Base-by-base conservation (phyloP, 495 filamentous ascomycete species). In the Trichoderma orchidacearum region DNA sequence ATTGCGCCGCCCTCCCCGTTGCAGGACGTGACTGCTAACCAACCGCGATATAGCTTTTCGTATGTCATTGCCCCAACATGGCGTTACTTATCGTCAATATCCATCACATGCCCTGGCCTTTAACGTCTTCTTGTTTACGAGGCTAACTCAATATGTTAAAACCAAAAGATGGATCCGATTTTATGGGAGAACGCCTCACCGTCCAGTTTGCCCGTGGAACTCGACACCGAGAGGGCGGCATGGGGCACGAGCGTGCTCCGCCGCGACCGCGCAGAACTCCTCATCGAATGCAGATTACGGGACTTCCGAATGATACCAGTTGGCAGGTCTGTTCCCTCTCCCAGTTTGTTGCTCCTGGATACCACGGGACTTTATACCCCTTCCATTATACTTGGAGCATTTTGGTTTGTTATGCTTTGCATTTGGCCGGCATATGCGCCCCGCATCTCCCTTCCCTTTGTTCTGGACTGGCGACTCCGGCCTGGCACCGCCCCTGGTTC, bases 131-230 rank as follows among this genome's bases (percentile, higher is more conserved):
- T 60, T 60, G 59, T 59, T 57, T 58, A 57, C 60, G 61, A 73
- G 64, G 69, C 70, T 75, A 72, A 72, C 67, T 61, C 66, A 55
- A 62, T 56, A 54, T 63, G 32, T 59, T 60, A 72, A 53, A 35
- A 28, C 11, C 35, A 21, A 21, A 77, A 95, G 88, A 98, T 79
- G 93, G 93, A 70, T 92, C 89, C 65, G 90, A 95, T 61, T 95
- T 98, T 74, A 96, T 96, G 81, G 93, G 92, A 68, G 87, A 95
- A 68, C 87, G 91, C 63, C 78, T 98, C 61, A 95, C 92, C 31
- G 93, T 98, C 60, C 93, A 98, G 72, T 98, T 98, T 70, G 93
- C 93, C 55, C 89, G 93, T 66, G 93, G 93, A 57, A 85, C 85
- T 66, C 92, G 93, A 67, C 90, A 85, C 68, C 87, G 86, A 64